Conservation (phyloP, 495 filamentous ascomycete genomes). For the Penicillium samsonianum region DNA sequence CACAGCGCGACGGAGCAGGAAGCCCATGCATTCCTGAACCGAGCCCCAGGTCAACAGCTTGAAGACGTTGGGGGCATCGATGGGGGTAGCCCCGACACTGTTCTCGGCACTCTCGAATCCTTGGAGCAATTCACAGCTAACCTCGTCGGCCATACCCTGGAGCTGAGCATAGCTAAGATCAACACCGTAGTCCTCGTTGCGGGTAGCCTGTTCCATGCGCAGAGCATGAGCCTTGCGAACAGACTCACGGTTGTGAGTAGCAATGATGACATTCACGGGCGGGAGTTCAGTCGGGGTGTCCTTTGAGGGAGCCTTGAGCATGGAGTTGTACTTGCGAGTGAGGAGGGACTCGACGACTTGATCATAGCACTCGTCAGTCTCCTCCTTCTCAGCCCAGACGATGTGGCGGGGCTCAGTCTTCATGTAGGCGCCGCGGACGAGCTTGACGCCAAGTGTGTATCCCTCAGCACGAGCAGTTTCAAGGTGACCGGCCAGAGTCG, state of each 20-base stretch:
- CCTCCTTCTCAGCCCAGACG: constrained; percentile 77
- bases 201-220: constrained; percentile 50
- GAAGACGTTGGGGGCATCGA: constrained; percentile 63
- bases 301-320: constrained; percentile 44
- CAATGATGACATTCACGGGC: constrained; percentile 70
- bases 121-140: constrained; percentile 77
- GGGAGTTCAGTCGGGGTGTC: constrained; percentile 53
- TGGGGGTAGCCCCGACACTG: constrained; percentile 19
- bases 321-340: constrained; percentile 54
- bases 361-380: constrained; percentile 73
- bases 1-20: constrained; percentile 77
- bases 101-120: constrained; percentile 42
- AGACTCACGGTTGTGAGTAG: constrained; percentile 88
- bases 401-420: constrained; percentile 74
- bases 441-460: constrained; percentile 83
- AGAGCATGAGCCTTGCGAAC: constrained; percentile 68
- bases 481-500: constrained; percentile 66
- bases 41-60: constrained; percentile 94
- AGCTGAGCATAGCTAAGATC: constrained; percentile 85
- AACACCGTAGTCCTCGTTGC: constrained; percentile 45
- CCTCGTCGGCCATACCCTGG: constrained; percentile 96
- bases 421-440: constrained; percentile 91
- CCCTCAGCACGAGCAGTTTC: constrained; percentile 62
- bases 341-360: constrained; percentile 59
- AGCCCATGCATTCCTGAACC: constrained; percentile 91